A percentile compares a stretch with the other conserved stretches of the same genome.
Evolutionary conservation across 495 filamentous ascomycete species (phyloP).

Genomic region (Penicillium arizonense): DNA sequence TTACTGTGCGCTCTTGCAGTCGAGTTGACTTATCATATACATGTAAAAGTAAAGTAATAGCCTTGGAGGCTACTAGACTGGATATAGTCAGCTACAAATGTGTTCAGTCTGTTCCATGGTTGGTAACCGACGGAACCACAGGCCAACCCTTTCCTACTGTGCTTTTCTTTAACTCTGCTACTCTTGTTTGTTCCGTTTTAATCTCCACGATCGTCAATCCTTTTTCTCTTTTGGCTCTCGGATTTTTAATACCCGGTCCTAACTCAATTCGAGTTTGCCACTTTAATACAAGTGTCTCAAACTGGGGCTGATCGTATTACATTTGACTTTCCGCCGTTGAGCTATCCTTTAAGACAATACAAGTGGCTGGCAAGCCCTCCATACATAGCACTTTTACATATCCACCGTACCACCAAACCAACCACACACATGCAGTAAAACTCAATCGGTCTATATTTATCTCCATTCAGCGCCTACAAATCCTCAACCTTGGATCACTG

Average conservation of each 20-base stretch:
- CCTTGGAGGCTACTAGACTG: no score
- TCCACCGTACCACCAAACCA: not conserved
- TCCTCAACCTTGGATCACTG: no score
- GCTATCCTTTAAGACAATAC: not conserved
- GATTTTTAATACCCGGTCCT: not conserved
- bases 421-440: not conserved
- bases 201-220: conserved; percentile 2
- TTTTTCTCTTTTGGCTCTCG: not conserved
- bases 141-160: not conserved
- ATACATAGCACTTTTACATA: not conserved
- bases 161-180: not conserved
- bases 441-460: not conserved
- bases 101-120: conserved; percentile 7
- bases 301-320: conserved; percentile 1
- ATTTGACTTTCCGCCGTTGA: conserved; percentile 3
- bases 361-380: not conserved
- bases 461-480: not conserved
- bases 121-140: conserved; percentile 9
- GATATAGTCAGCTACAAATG: not conserved
- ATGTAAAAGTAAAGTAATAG: no score
- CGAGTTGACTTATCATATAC: not conserved
- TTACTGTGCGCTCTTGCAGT: conserved; percentile 13
- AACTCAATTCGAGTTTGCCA: conserved; percentile 11
- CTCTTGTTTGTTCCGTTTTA: not conserved
- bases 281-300: conserved; percentile 8